Evolutionary conservation across 495 filamentous ascomycete species (phyloP).

Genomic region (Penicillium argentinense): DNA sequence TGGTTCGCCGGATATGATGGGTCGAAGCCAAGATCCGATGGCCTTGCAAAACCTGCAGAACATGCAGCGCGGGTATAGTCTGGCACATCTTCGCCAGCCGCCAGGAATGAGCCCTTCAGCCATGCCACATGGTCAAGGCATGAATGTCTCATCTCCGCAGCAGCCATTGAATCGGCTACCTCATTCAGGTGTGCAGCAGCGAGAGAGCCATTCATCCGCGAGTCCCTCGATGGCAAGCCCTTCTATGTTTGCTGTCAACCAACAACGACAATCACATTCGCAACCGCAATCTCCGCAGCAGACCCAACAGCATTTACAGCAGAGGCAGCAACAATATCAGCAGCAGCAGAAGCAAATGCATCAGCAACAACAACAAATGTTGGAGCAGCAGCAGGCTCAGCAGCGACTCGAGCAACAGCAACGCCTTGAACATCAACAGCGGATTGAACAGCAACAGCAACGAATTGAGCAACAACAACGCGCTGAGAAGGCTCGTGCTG

Average conservation of each 20-base stretch:
- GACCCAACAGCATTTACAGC: slow-evolving; percentile 30
- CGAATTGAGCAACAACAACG: slow-evolving; percentile 22
- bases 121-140: slow-evolving; percentile 31
- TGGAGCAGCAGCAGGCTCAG: slow-evolving; percentile 25
- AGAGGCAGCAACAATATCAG: slow-evolving; percentile 28
- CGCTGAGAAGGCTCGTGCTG: slow-evolving; percentile 11
- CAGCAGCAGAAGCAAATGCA: slow-evolving; percentile 25
- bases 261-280: slow-evolving; percentile 28
- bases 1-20: slow-evolving; percentile 35
- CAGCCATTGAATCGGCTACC: slow-evolving; percentile 38
- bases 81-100: slow-evolving; percentile 32
- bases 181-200: slow-evolving; percentile 28
- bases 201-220: slow-evolving; percentile 27
- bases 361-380: slow-evolving; percentile 15
- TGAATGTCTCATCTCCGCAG: slow-evolving; percentile 38
- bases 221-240: slow-evolving; percentile 30
- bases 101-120: slow-evolving; percentile 32
- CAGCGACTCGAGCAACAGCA: slow-evolving; percentile 25
- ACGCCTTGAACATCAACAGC: slow-evolving; percentile 18
- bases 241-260: slow-evolving; percentile 29
- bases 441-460: slow-evolving; percentile 18
- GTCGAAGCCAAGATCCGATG: slow-evolving; percentile 32
- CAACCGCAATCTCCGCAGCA: slow-evolving; percentile 36
- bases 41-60: slow-evolving; percentile 36
- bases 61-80: slow-evolving; percentile 35